Percentiles rank a stretch among this genome's conserved stretches.
These are phyloP conservation scores for Salix dunnii DNA, from an alignment of 345 rosid species.

Conservation along the genomic window DNA sequence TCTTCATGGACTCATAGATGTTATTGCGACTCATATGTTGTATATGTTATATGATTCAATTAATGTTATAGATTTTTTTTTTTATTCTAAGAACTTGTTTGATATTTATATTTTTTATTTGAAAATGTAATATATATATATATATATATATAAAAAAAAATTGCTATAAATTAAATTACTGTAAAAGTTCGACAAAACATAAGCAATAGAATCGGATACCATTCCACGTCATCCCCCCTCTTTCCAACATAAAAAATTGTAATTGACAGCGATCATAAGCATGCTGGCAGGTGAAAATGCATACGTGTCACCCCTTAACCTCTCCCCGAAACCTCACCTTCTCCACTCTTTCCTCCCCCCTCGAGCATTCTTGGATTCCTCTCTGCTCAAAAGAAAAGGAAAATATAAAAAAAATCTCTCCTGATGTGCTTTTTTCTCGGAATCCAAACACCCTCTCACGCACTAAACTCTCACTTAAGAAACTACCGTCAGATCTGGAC, in stretches of 20 bases:
- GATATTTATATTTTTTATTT: too few relatives aligned
- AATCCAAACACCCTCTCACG: slow-evolving; percentile 24
- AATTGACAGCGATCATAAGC: neutral
- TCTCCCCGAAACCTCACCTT: slow-evolving; percentile 1
- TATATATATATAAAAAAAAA: too few relatives aligned
- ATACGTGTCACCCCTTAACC: neutral
- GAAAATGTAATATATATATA: too few relatives aligned
- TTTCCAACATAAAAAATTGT: neutral
- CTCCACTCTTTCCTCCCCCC: neutral
- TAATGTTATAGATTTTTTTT: too few relatives aligned
- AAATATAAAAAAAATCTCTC: neutral
- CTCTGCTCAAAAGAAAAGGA: neutral
- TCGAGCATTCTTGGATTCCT: neutral
- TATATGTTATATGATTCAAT: too few relatives aligned
- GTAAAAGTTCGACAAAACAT: neutral
- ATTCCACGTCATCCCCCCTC: too few relatives aligned
- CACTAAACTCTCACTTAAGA: neutral
- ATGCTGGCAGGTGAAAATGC: neutral
- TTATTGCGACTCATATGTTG: too few relatives aligned
- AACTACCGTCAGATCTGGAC: slow-evolving; percentile 42
- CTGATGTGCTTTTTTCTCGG: slow-evolving; percentile 17
- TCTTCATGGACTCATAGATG: too few relatives aligned
- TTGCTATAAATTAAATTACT: too few relatives aligned
- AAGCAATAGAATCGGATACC: neutral
- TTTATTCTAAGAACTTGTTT: too few relatives aligned